These are phyloP conservation scores for Malus sieversii DNA, from an alignment of 306 rosid genomes.

Conservation along the genomic window DNA sequence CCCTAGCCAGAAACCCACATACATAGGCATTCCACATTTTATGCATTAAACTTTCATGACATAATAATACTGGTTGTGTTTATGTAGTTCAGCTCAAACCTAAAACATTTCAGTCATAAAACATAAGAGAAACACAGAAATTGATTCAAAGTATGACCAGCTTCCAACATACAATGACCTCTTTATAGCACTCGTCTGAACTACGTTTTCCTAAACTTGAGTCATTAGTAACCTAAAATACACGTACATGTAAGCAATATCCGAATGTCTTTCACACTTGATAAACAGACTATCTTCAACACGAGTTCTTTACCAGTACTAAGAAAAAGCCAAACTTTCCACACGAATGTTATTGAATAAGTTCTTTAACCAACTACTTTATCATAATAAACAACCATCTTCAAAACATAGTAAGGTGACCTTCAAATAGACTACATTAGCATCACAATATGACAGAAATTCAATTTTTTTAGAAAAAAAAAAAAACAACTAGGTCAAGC, in stretches of 20 bases:
- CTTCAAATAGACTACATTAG: background rate
- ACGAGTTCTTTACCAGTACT: background rate
- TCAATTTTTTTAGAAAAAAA: background rate
- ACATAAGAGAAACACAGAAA: background rate
- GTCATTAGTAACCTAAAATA: background rate
- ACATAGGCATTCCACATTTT: background rate
- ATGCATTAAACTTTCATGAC: background rate
- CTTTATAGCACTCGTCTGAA: background rate
- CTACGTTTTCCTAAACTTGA: background rate
- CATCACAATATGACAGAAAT: background rate
- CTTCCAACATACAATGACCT: background rate
- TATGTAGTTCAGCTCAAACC: background rate
- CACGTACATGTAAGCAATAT: background rate
- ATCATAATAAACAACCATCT: background rate
- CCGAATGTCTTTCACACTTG: background rate
- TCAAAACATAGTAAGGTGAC: background rate
- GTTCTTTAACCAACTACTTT: background rate
- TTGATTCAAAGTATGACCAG: background rate
- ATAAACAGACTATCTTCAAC: background rate
- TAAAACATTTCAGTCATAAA: background rate
- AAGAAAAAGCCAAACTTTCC: background rate
- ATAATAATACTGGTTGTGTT: background rate
- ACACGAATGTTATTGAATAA: background rate
- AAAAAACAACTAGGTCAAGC: background rate
- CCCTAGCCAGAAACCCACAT: background rate